Evolutionary conservation across 2,329 filamentous ascomycete species (phyloP).

Genomic region (Paracoccidioides brasiliensis): DNA sequence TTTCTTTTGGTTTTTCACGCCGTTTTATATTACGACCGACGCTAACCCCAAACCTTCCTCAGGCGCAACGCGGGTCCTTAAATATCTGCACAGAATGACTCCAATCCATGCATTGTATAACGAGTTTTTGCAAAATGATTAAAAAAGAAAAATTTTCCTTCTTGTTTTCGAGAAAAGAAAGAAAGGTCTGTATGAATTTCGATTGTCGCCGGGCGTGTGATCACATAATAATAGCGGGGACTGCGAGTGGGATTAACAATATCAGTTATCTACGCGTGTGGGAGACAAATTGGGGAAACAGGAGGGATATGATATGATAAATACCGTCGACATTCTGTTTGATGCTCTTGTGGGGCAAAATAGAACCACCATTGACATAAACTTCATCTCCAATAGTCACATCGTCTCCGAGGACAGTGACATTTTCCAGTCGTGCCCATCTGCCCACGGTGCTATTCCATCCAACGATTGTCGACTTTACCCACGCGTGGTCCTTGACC

Average conservation of each 20-base stretch:
- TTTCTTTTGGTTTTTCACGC: slow-evolving; percentile 1
- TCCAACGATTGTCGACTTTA: slow-evolving; percentile 96
- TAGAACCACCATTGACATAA: slow-evolving; percentile 92
- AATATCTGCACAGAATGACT: slow-evolving; percentile 20
- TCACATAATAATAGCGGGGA: slow-evolving; percentile 40
- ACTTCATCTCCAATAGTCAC: slow-evolving; percentile 97
- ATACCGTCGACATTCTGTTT: slow-evolving; percentile 87
- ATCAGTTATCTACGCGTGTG: slow-evolving; percentile 2
- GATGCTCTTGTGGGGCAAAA: slow-evolving; percentile 97
- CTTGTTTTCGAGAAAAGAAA: slow-evolving; percentile 4
- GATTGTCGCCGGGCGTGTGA: not conserved
- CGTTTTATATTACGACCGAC: not conserved
- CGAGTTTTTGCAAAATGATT: slow-evolving; percentile 15
- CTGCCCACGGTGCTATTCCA: slow-evolving; percentile 95
- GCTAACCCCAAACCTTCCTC: not conserved
- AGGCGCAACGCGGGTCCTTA: not conserved
- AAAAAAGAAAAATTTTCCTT: slow-evolving; percentile 14
- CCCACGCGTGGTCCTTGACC: slow-evolving; percentile 97
- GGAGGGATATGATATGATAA: slow-evolving; percentile 14
- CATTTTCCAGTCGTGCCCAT: slow-evolving; percentile 95
- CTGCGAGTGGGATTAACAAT: slow-evolving; percentile 14
- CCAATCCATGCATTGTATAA: slow-evolving; percentile 25
- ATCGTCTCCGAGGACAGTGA: slow-evolving; percentile 94
- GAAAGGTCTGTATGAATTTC: not conserved
- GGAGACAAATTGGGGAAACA: not conserved